Base-by-base conservation (phyloP, 2,329 filamentous ascomycete genomes). In the Penicillium brevicompactum region DNA sequence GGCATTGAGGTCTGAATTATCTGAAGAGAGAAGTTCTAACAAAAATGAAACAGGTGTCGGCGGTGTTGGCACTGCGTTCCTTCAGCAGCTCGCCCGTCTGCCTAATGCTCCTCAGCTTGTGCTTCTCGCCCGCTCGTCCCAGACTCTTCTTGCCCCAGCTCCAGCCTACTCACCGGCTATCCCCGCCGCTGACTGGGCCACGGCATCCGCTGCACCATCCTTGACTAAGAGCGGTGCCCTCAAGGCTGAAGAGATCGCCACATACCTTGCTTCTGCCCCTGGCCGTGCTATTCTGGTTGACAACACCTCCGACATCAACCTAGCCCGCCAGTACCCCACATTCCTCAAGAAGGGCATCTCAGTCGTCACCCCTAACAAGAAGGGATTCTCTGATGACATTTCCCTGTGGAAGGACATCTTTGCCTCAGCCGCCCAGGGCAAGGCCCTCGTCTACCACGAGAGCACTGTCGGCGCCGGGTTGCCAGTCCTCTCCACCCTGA, bases 301-400 rank as follows among this genome's bases (percentile, higher is more conserved):
- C 82, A 97, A 97, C 80, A 99, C 94, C 49, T 95, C 90, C 76
- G 92, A 91, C 65, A 88, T 93, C 67, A 87, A 89, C 61, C 83
- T 99, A 30, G 94, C 93, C 46, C 84, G 90, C 58, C 78, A 84
- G 30, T 99, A 99, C 75, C 92, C 94, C 1, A 74, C 83, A 45
- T 90, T 96, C 74, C 80, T 99, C 58, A 83, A 84, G 67, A 85
- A 86, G 60, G 93, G 92, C 11, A 87, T 99, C 74, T 93, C 87
- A 75, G 86, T 99, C 66, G 91, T 97, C 27, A 99, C 94, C 1
- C 92, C 94, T 42, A 99, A 97, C 82, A 99, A 99, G 82, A 99
- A 99, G 78, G 93, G 90, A 13, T 99, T 99, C 77, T 95, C 91
- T 0, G 87, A 89, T 55, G 86, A 85, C 44, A 87, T 90, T 67